Percentiles rank a stretch among this genome's conserved stretches.
These are phyloP conservation scores for Cyberlindnera suaveolens DNA, from an alignment of 805 yeast genomes.

Conservation along the genomic window DNA sequence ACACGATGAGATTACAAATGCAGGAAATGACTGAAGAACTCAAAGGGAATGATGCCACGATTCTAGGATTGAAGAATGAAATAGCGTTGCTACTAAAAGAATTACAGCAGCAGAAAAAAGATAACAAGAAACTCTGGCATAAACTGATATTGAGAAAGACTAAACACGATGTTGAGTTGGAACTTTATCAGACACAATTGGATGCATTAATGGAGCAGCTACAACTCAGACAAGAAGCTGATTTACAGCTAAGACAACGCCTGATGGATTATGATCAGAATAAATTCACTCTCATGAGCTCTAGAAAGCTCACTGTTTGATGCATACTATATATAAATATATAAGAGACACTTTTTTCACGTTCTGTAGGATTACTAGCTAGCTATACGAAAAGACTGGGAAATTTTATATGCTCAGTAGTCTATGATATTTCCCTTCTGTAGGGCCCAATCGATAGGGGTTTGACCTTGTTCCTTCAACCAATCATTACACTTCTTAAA, in stretches of 20 bases:
- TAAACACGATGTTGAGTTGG: constrained; percentile 10
- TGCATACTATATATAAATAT: neutral
- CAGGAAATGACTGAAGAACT: neutral
- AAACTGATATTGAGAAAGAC: constrained; percentile 6
- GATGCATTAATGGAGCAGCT: constrained; percentile 10
- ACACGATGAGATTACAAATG: constrained; percentile 1
- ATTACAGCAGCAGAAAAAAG: neutral
- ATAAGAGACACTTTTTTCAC: too few relatives aligned
- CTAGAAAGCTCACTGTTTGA: too few relatives aligned
- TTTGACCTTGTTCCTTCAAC: constrained; percentile 40
- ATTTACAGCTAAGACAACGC: constrained; percentile 17
- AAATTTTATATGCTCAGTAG: neutral
- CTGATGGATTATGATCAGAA: constrained; percentile 10
- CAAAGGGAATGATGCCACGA: neutral
- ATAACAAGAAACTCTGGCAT: constrained; percentile 4
- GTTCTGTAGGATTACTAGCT: neutral
- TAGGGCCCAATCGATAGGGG: constrained; percentile 61
- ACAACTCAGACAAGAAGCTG: constrained; percentile 14
- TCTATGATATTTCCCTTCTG: neutral
- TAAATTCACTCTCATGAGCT: neutral
- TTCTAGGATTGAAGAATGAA: neutral
- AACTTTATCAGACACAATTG: constrained; percentile 13
- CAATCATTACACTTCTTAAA: constrained; percentile 74
- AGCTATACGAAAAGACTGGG: neutral
- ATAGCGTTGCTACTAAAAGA: constrained; percentile 1